phyloP scores from a whole-genome alignment of 2,329 filamentous ascomycete genomes.

The Alternaria metachromatica region DNA sequence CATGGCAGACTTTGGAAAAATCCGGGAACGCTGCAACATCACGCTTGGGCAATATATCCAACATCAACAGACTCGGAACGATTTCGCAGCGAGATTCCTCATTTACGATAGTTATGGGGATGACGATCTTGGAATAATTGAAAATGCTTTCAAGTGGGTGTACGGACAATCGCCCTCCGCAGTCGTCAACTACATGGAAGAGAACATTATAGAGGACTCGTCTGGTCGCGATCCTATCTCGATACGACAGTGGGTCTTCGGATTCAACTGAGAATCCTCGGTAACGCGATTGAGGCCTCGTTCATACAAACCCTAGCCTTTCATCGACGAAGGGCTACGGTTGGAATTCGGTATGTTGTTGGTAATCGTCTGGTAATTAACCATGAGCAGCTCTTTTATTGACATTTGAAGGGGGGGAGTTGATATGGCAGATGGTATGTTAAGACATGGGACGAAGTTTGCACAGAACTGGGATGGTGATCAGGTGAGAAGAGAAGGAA shows the following conservation, averaged over 20 bases:
- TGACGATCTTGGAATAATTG: background rate
- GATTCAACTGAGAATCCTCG: background rate
- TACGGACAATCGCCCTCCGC: background rate
- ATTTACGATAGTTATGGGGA: background rate
- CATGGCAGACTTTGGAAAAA: background rate
- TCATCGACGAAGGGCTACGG: background rate
- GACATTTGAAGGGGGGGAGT: background rate
- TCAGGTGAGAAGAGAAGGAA: background rate
- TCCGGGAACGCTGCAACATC: background rate
- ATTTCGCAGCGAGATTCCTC: background rate
- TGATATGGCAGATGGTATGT: background rate
- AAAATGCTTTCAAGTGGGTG: conserved; percentile 1
- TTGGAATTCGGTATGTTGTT: background rate
- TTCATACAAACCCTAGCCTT: background rate
- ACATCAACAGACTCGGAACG: background rate
- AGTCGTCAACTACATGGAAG: background rate
- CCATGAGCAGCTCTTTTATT: background rate
- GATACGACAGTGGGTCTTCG: conserved; percentile 3
- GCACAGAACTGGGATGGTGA: background rate
- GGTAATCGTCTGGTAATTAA: background rate
- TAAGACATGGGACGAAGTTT: background rate
- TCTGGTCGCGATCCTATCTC: background rate
- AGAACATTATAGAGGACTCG: background rate
- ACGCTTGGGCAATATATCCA: background rate
- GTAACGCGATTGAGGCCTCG: background rate